Evolutionary conservation across 495 filamentous ascomycete genomes (phyloP).

Genomic region (Staphylotrichum longicolle): DNA sequence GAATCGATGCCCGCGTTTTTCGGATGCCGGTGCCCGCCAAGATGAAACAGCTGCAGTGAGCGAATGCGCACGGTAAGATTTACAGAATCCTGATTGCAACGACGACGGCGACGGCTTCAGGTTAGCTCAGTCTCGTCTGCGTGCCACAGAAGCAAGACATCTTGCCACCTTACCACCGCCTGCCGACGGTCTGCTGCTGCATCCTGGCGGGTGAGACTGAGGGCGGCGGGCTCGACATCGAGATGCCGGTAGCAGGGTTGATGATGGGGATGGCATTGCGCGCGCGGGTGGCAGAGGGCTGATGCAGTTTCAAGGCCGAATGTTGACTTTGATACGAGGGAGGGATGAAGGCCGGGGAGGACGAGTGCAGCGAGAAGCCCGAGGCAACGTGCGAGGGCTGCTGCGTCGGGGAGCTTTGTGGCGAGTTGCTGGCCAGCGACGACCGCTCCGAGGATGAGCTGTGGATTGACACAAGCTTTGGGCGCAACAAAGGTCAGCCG

Average conservation of each 20-base stretch:
- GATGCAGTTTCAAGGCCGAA: slow-evolving; percentile 71
- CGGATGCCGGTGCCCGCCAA: slow-evolving; percentile 39
- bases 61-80: slow-evolving; percentile 26
- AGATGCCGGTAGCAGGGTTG: slow-evolving; percentile 89
- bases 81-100: slow-evolving; percentile 32
- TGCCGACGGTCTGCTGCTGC: slow-evolving; percentile 55
- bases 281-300: slow-evolving; percentile 79
- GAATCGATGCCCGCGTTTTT: slow-evolving; percentile 38
- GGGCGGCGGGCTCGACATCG: slow-evolving; percentile 83
- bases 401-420: slow-evolving; percentile 77
- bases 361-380: slow-evolving; percentile 74
- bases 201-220: slow-evolving; percentile 85
- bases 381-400: slow-evolving; percentile 71
- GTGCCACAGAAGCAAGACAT: slow-evolving; percentile 36
- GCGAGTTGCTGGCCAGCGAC: slow-evolving; percentile 89
- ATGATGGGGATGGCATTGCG: slow-evolving; percentile 98
- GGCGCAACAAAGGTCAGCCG: slow-evolving; percentile 22
- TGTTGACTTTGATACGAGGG: slow-evolving; percentile 50
- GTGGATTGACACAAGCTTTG: slow-evolving; percentile 75
- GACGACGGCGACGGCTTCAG: slow-evolving; percentile 33
- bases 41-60: slow-evolving; percentile 38
- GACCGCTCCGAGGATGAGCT: slow-evolving; percentile 93
- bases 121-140: slow-evolving; percentile 27
- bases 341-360: slow-evolving; percentile 68
- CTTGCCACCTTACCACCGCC: slow-evolving; percentile 49